A percentile compares a stretch with the other conserved stretches of the same genome.
phyloP scores from a whole-genome alignment of 768 basidiomycete species.

The Ramaria sp. region DNA sequence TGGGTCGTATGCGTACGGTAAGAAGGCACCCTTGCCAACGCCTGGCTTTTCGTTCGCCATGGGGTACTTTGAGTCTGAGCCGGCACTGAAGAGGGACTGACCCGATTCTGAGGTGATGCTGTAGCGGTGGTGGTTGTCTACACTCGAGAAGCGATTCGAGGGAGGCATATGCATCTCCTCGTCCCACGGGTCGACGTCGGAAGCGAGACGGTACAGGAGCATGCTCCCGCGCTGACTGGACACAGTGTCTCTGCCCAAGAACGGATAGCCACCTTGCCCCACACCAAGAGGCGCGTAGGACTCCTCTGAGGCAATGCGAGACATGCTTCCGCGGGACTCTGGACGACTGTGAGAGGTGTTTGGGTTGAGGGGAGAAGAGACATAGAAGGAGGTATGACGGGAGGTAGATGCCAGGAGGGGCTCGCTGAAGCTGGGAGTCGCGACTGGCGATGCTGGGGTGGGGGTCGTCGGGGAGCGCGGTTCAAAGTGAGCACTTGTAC shows the following conservation, averaged over 20 bases:
- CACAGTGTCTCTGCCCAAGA: conserved; percentile 1
- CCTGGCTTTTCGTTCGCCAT: conserved; percentile 16
- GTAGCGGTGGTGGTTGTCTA: conserved; percentile 18
- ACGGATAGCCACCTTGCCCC: conserved; percentile 5
- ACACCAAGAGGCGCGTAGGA: neutral
- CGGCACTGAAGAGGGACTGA: conserved; percentile 38
- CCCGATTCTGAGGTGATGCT: conserved; percentile 42
- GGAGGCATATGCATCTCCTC: conserved; percentile 23
- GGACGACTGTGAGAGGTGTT: conserved; percentile 7
- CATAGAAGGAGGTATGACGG: conserved; percentile 21
- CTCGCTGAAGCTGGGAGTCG: neutral
- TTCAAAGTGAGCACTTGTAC: neutral
- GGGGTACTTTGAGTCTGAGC: conserved; percentile 60
- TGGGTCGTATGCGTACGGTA: conserved; percentile 68
- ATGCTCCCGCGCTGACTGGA: conserved; percentile 39
- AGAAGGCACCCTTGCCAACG: conserved; percentile 26
- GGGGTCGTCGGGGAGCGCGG: neutral
- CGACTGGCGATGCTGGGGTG: neutral
- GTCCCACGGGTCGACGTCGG: conserved; percentile 24
- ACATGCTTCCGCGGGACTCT: conserved; percentile 9
- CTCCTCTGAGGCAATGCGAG: conserved; percentile 5
- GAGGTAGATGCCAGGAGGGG: neutral
- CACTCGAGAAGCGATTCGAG: conserved; percentile 9
- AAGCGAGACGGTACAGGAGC: conserved; percentile 54
- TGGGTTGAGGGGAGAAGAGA: conserved; percentile 46